Percentiles rank a stretch among this genome's conserved stretches.
phyloP scores from a whole-genome alignment of 2,329 filamentous ascomycete species.

The Colletotrichum orbiculare region DNA sequence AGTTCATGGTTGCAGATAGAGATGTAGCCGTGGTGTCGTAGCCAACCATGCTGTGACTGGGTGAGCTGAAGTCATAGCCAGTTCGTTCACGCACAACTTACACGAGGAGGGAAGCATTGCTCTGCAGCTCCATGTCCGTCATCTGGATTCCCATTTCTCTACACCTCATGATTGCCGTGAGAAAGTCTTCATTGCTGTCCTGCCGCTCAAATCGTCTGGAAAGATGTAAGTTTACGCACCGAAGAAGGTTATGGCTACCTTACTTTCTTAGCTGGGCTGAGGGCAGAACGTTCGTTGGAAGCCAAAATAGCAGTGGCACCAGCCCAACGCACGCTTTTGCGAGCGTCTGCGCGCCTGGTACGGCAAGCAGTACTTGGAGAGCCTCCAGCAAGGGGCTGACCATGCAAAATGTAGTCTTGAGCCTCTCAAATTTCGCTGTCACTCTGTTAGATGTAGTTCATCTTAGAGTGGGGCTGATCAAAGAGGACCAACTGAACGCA shows the following conservation, averaged over 20 bases:
- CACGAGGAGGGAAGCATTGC: constrained; percentile 19
- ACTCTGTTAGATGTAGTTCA: not conserved
- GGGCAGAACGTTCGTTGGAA: constrained; percentile 17
- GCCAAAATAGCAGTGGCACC: constrained; percentile 12
- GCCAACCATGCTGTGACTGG: constrained; percentile 35
- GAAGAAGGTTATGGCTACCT: not conserved
- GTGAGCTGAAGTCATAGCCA: not conserved
- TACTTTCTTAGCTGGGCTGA: constrained; percentile 10
- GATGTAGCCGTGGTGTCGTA: constrained; percentile 39
- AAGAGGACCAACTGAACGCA: not conserved
- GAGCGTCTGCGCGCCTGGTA: not conserved
- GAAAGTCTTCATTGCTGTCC: constrained; percentile 14
- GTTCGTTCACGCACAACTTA: not conserved
- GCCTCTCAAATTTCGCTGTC: constrained; percentile 9
- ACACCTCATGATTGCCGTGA: constrained; percentile 19
- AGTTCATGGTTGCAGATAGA: constrained; percentile 23
- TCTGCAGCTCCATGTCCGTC: constrained; percentile 13
- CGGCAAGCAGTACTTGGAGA: constrained; percentile 15
- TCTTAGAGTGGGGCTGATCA: not conserved
- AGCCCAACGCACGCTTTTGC: not conserved
- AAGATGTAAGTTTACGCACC: not conserved
- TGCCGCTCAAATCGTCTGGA: not conserved
- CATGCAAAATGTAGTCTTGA: constrained; percentile 14
- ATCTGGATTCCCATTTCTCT: constrained; percentile 12
- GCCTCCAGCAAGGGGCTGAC: constrained; percentile 17